These are phyloP conservation scores for Flaveria linearis DNA, from an alignment of 129 eudicot species.

Conservation along the genomic window DNA sequence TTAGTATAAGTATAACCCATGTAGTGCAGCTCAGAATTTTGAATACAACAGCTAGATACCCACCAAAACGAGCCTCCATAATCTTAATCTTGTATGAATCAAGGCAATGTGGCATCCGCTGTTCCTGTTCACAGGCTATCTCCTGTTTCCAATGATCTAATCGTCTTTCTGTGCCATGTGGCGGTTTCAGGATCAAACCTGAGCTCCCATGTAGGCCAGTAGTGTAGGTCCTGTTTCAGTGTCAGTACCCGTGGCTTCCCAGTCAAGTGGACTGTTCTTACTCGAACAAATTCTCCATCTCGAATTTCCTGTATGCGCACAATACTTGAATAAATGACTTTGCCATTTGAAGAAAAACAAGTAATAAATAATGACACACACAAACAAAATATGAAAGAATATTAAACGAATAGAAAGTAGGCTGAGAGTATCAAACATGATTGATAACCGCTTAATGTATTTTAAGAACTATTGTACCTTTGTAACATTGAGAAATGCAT, in stretches of 20 bases:
- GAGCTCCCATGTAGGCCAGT: constrained; percentile 97
- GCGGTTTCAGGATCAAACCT: constrained; percentile 76
- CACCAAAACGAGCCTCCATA: constrained; percentile 13
- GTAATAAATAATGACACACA: background rate
- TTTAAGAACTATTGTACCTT: constrained; percentile 53
- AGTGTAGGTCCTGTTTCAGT: constrained; percentile 90
- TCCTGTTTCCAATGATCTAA: constrained; percentile 51
- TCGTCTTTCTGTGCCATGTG: constrained; percentile 61
- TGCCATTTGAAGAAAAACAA: background rate
- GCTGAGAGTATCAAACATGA: background rate
- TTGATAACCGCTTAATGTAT: no score
- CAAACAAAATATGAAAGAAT: background rate
- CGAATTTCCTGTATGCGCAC: constrained; percentile 56
- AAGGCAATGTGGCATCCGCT: background rate
- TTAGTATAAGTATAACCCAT: background rate
- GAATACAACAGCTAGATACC: constrained; percentile 11
- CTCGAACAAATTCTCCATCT: constrained; percentile 78
- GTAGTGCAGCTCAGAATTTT: constrained; percentile 20
- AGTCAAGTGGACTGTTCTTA: constrained; percentile 67
- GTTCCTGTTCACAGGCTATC: constrained; percentile 22
- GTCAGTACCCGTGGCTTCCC: constrained; percentile 92
- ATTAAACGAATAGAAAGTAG: background rate
- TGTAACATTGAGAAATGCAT: constrained; percentile 77
- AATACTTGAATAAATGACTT: background rate
- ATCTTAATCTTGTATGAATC: constrained; percentile 9